These are phyloP conservation scores for Epichloe baconii DNA, from an alignment of 2,329 filamentous ascomycete species.

Conservation along the genomic window DNA sequence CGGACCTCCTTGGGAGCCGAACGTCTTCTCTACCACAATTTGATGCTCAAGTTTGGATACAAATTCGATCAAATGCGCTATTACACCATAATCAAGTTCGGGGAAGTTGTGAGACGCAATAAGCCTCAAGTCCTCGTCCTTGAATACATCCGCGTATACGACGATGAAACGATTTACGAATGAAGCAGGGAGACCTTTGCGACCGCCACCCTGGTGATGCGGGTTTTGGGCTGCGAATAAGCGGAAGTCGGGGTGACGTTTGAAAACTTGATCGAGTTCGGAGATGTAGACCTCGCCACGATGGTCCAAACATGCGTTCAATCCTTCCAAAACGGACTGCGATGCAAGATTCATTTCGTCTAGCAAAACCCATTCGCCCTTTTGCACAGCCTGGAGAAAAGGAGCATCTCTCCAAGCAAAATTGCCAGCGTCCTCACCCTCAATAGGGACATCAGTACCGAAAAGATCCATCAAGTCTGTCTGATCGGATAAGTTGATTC, in stretches of 20 bases:
- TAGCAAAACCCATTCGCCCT: constrained; percentile 87
- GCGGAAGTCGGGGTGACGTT: constrained; percentile 77
- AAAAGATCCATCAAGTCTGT: constrained; percentile 97
- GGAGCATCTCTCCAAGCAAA: constrained; percentile 95
- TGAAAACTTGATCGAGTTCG: constrained; percentile 88
- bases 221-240: constrained; percentile 96
- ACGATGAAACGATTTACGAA: constrained; percentile 98
- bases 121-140: constrained; percentile 61
- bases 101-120: constrained; percentile 76
- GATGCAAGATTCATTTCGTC: constrained; percentile 99
- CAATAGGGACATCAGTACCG: constrained; percentile 88
- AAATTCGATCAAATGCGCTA: constrained; percentile 61
- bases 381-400: constrained; percentile 93
- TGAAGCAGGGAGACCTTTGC: constrained; percentile 86
- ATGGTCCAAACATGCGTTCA: constrained; percentile 95
- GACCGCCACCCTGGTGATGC: constrained; percentile 88
- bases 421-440: constrained; percentile 78
- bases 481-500: constrained; percentile 96
- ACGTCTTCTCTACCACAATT: constrained; percentile 45
- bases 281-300: constrained; percentile 91
- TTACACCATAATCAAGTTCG: constrained; percentile 40
- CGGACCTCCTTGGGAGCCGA: constrained; percentile 56
- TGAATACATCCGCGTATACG: constrained; percentile 89
- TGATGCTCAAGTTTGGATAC: constrained; percentile 68
- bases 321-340: constrained; percentile 86